Conservation (phyloP, 352 stramenopile species). For the Blastocystis sp. region DNA sequence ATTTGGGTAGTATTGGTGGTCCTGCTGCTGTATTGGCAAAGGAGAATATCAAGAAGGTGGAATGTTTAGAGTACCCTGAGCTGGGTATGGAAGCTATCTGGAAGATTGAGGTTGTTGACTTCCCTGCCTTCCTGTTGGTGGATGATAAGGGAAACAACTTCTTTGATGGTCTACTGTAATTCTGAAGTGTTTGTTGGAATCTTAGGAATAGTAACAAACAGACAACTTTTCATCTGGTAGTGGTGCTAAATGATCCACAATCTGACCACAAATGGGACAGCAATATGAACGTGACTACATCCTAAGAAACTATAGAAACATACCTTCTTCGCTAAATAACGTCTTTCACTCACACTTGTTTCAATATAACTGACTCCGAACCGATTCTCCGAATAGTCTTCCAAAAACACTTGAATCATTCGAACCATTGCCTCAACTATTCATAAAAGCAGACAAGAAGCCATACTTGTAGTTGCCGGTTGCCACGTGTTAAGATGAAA, state of each 20-base stretch:
- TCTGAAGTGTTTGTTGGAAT: slow-evolving; percentile 1
- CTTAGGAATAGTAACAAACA: neutral
- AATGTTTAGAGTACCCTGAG: slow-evolving; percentile 80
- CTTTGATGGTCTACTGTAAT: slow-evolving; percentile 67
- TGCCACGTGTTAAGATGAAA: slow-evolving; percentile 55
- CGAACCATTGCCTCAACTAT: slow-evolving; percentile 49
- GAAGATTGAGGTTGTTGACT: slow-evolving; percentile 82
- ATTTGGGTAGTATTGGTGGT: slow-evolving; percentile 79
- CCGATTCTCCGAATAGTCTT: neutral
- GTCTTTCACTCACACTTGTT: neutral
- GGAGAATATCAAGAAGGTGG: slow-evolving; percentile 81
- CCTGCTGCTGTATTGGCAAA: slow-evolving; percentile 79
- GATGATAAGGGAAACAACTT: slow-evolving; percentile 82
- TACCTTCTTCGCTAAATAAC: neutral
- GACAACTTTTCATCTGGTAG: neutral
- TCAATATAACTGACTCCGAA: slow-evolving; percentile 23
- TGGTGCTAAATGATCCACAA: neutral
- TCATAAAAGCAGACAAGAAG: neutral
- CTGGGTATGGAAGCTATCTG: slow-evolving; percentile 83
- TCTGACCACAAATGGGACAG: slow-evolving; percentile 13
- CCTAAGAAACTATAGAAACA: neutral
- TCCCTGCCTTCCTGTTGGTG: slow-evolving; percentile 82
- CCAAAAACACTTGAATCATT: slow-evolving; percentile 51
- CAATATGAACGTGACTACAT: neutral
- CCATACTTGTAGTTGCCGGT: slow-evolving; percentile 10